phyloP scores from a whole-genome alignment of 306 rosid species.

The Cyclanthera cordifolia region DNA sequence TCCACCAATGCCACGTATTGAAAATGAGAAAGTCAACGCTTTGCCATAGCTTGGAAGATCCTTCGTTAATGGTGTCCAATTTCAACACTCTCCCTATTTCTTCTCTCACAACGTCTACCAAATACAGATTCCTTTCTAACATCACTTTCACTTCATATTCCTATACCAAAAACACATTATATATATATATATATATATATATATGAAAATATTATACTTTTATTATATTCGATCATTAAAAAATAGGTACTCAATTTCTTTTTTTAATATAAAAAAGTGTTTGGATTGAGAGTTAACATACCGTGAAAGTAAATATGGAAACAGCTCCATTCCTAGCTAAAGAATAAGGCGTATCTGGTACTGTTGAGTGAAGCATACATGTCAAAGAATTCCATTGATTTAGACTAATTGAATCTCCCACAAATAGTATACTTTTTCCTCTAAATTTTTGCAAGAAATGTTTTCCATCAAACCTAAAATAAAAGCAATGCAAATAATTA shows the following conservation, averaged over 20 bases:
- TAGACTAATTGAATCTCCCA: slow-evolving; percentile 78
- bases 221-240: no score
- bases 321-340: slow-evolving; percentile 37
- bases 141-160: slow-evolving; percentile 64
- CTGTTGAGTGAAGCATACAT: slow-evolving; percentile 56
- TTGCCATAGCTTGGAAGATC: slow-evolving; percentile 46
- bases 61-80: slow-evolving; percentile 49
- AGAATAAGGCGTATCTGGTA: slow-evolving; percentile 43
- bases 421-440: slow-evolving; percentile 78
- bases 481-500: background rate
- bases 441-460: slow-evolving; percentile 46
- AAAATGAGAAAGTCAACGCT: slow-evolving; percentile 60
- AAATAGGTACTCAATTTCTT: no score
- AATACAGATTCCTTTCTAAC: slow-evolving; percentile 65
- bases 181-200: no score
- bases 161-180: slow-evolving; percentile 27
- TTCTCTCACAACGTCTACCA: slow-evolving; percentile 63
- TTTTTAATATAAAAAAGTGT: background rate
- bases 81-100: slow-evolving; percentile 62
- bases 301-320: slow-evolving; percentile 54
- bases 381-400: slow-evolving; percentile 90
- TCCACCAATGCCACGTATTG: slow-evolving; percentile 99
- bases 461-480: slow-evolving; percentile 41
- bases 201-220: no score
- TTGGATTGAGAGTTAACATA: slow-evolving; percentile 20